These are phyloP conservation scores for Solanum corneliomulleri DNA, from an alignment of 257 asterid species.

Conservation along the genomic window DNA sequence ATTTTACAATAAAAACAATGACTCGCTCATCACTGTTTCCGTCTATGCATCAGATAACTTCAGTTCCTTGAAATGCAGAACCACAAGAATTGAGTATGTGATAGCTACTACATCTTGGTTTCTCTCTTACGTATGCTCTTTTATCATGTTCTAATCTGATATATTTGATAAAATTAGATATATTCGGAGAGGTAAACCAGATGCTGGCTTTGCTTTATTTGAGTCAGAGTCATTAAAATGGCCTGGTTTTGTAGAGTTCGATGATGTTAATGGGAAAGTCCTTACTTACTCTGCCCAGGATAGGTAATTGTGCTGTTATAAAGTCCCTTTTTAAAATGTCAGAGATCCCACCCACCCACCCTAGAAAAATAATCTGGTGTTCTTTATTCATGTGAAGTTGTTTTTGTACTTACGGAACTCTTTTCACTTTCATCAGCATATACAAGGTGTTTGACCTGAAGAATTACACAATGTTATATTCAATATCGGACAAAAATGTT, in stretches of 20 bases:
- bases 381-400: background rate
- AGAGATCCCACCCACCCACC: background rate
- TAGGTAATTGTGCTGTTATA: conserved; percentile 30
- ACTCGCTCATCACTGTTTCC: conserved; percentile 92
- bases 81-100: conserved; percentile 90
- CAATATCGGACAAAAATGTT: conserved; percentile 81
- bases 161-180: conserved; percentile 30
- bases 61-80: conserved; percentile 91
- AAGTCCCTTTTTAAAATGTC: background rate
- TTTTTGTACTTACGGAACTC: conserved; percentile 5
- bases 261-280: conserved; percentile 96
- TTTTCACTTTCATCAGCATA: conserved; percentile 38
- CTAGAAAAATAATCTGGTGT: background rate
- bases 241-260: conserved; percentile 99
- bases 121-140: background rate
- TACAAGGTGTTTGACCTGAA: conserved; percentile 59
- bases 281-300: conserved; percentile 93
- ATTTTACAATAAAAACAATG: conserved; percentile 93
- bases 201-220: conserved; percentile 92
- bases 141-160: background rate
- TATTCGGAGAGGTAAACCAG: conserved; percentile 87
- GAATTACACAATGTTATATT: conserved; percentile 73
- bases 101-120: conserved; percentile 1
- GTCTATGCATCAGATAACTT: conserved; percentile 95
- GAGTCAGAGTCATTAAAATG: conserved; percentile 96